These are phyloP conservation scores for Monosporozyma siamensis DNA, from an alignment of 805 yeast species.

Conservation along the genomic window DNA sequence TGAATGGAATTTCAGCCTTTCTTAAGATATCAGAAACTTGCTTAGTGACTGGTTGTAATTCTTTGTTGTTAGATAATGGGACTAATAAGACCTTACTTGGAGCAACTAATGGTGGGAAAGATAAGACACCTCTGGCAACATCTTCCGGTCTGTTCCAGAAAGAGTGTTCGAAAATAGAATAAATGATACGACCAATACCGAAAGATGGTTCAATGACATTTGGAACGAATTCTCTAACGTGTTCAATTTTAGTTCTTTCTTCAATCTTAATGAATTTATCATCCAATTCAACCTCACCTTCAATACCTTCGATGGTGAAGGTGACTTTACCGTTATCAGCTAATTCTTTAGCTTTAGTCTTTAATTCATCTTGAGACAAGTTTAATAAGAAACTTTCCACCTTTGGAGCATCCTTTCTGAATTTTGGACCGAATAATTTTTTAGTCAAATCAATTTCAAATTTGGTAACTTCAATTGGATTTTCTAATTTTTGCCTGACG, in stretches of 20 bases:
- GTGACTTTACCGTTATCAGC: conserved; percentile 50
- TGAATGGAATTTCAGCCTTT: conserved; percentile 78
- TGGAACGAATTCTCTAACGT: conserved; percentile 90
- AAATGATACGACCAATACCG: conserved; percentile 96
- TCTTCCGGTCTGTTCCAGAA: conserved; percentile 94
- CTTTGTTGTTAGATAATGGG: conserved; percentile 81
- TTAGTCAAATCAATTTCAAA: conserved; percentile 82
- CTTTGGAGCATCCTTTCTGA: conserved; percentile 92
- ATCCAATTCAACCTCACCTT: conserved; percentile 61
- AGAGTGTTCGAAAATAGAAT: conserved; percentile 85
- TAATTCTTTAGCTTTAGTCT: conserved; percentile 63
- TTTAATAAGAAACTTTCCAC: conserved; percentile 72
- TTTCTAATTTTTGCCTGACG: conserved; percentile 82
- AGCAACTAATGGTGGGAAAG: conserved; percentile 91
- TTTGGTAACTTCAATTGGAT: conserved; percentile 73
- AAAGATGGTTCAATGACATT: conserved; percentile 98
- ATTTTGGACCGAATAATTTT: conserved; percentile 95
- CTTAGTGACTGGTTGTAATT: conserved; percentile 65
- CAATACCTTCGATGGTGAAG: conserved; percentile 58
- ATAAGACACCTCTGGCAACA: conserved; percentile 77
- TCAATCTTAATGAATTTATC: conserved; percentile 62
- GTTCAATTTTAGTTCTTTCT: conserved; percentile 73
- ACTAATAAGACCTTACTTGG: conserved; percentile 95
- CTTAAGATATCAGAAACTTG: conserved; percentile 65
- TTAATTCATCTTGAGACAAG: conserved; percentile 80